phyloP scores from a whole-genome alignment of 441 rosid genomes.

The Omphalea diandra region DNA sequence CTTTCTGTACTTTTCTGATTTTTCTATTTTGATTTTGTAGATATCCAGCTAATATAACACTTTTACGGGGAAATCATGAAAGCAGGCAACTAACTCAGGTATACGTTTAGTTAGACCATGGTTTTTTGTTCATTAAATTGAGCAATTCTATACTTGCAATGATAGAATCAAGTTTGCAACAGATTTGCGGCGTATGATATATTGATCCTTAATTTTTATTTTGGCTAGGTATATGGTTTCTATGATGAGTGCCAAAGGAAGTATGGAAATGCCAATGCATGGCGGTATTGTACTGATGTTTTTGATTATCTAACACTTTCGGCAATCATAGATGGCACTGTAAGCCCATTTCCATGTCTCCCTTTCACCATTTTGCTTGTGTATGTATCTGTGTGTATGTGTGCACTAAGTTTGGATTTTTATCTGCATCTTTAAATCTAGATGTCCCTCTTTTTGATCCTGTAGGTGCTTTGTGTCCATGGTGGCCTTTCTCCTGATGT shows the following conservation, averaged over 20 bases:
- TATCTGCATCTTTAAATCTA: neutral
- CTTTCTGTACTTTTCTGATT: constrained; percentile 19
- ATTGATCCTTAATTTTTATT: constrained; percentile 10
- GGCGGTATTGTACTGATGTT: constrained; percentile 99
- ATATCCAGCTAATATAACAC: constrained; percentile 96
- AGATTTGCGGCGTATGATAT: constrained; percentile 4
- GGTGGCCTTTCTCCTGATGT: constrained; percentile 99
- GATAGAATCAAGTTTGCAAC: neutral
- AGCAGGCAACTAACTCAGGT: constrained; percentile 99
- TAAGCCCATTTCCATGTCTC: constrained; percentile 35
- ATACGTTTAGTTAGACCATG: constrained; percentile 18
- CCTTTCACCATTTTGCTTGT: neutral
- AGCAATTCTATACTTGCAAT: neutral
- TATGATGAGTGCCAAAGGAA: constrained; percentile 99
- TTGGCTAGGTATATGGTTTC: constrained; percentile 87
- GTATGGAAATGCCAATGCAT: constrained; percentile 99
- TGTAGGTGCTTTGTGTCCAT: constrained; percentile 96
- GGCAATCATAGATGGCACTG: constrained; percentile 98
- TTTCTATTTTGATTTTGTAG: constrained; percentile 51
- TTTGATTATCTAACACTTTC: constrained; percentile 98
- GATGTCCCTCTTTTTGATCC: constrained; percentile 7
- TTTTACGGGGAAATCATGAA: constrained; percentile 98
- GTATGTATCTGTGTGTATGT: neutral
- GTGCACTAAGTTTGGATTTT: neutral
- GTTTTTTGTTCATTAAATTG: constrained; percentile 12